Base-by-base conservation (phyloP, 805 yeast genomes). In the Wickerhamiella bombiphila region DNA sequence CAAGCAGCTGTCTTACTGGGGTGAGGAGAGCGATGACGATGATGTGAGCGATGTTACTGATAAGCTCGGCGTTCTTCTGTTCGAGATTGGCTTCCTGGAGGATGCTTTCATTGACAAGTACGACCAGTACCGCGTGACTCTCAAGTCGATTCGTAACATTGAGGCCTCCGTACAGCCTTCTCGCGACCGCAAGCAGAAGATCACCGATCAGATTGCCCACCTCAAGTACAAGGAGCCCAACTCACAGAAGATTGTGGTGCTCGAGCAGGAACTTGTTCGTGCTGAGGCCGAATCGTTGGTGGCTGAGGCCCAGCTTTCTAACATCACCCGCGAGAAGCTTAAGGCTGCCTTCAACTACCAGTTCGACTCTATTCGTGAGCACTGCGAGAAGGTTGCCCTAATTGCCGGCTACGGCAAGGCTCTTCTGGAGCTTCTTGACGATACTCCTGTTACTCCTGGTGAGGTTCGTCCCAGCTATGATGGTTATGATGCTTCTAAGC, bases 401-500 rank as follows among this genome's bases (percentile, higher is more conserved):
- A 88, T 88, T 66, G 96, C 97, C 53, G 96, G 96, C 57, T 91
- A 91, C 71, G 97, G 97, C 68, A 88, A 88, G 71, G 95, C 95
- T 32, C 68, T 88, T 50, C 72, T 91, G 58, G 97, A 91, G 70
- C 75, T 88, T 57, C 73, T 88, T 60, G 97, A 88, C 61, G 97
- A 88, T 64, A 66, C 91, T 49, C 94, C 97, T 47, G 95, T 91
- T 48, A 88, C 96, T 50, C 98, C 98, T 47, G 98, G 98, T 69
- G 97, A 88, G 71, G 78, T 94, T 49, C 83, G 97, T 70, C 88
- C 94, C 35, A 88, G 94, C 43, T 88, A 91, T 65, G 97, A 91
- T 58, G 97, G 97, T 50, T 88, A 85, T 63, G 96, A 88, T 61
- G 94, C 95, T 42, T 80, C 95, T 45, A 86, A 85, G 71, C 97